Evolutionary conservation across 163 green algal species (phyloP).

Genomic region (Trebouxia gelatinosa): DNA sequence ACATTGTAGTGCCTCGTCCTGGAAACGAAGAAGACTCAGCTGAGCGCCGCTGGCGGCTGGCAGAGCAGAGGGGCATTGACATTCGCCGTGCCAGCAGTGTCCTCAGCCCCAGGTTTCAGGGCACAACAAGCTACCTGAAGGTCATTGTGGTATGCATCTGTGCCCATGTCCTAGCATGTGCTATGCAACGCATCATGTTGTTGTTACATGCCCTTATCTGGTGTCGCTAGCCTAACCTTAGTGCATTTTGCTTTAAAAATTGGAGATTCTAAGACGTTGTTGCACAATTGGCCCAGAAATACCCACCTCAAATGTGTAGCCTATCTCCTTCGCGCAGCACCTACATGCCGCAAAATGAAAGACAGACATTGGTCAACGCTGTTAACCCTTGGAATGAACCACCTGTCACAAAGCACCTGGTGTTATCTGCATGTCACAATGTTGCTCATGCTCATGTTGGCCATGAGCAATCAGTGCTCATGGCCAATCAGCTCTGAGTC

Average conservation of each 20-base stretch:
- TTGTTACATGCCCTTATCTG: neutral
- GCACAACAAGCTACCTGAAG: constrained; percentile 2
- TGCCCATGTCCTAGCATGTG: neutral
- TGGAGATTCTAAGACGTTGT: neutral
- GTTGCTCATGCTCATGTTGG: too few species aligned
- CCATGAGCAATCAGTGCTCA: too few species aligned
- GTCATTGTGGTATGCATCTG: constrained; percentile 9
- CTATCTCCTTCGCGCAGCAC: neutral
- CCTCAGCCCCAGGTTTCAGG: neutral
- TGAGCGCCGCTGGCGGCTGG: constrained; percentile 5
- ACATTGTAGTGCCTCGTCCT: neutral
- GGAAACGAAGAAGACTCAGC: constrained; percentile 2
- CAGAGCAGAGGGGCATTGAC: neutral
- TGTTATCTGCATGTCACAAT: too few species aligned
- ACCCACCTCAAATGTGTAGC: neutral
- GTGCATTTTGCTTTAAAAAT: neutral
- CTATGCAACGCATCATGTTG: neutral
- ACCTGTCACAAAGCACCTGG: too few species aligned
- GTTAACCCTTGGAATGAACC: too few species aligned
- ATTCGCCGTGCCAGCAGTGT: neutral
- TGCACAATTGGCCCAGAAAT: neutral
- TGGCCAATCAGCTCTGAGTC: too few species aligned
- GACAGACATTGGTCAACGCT: too few species aligned
- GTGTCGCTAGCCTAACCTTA: neutral
- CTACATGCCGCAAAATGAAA: too few species aligned